A percentile compares a stretch with the other conserved stretches of the same genome.
phyloP scores from a whole-genome alignment of 2,329 filamentous ascomycete genomes.

The Didymella sp. region DNA sequence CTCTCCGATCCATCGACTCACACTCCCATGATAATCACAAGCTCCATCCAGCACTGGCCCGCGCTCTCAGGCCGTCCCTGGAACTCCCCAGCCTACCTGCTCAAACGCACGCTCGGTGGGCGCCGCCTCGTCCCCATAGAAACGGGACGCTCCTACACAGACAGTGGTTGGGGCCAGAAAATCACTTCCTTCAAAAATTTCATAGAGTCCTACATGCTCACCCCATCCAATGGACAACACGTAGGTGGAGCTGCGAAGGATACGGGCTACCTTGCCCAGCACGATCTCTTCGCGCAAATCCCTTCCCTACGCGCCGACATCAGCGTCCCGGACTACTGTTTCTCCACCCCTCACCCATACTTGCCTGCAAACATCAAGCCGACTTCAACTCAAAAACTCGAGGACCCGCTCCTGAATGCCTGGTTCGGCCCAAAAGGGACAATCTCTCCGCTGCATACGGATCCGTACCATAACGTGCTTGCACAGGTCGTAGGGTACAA shows the following conservation, averaged over 20 bases:
- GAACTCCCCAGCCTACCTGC: conserved; percentile 75
- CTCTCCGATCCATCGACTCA: conserved; percentile 31
- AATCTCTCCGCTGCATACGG: conserved; percentile 91
- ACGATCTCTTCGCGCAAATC: conserved; percentile 84
- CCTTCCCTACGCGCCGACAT: conserved; percentile 79
- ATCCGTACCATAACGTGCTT: conserved; percentile 92
- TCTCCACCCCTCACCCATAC: conserved; percentile 61
- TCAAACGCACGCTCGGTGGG: conserved; percentile 76
- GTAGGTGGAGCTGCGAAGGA: not conserved
- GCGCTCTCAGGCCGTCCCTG: conserved; percentile 74
- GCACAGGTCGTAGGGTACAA: conserved; percentile 89
- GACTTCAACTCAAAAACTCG: conserved; percentile 33
- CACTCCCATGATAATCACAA: conserved; percentile 72
- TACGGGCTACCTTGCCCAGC: conserved; percentile 89
- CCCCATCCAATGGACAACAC: not conserved
- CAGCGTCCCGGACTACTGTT: conserved; percentile 82
- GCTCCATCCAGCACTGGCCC: conserved; percentile 75
- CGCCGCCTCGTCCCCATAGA: conserved; percentile 85
- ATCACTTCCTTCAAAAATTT: conserved; percentile 79
- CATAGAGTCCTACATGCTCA: conserved; percentile 65
- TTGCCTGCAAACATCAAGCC: conserved; percentile 28
- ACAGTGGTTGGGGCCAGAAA: conserved; percentile 81
- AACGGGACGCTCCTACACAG: conserved; percentile 85
- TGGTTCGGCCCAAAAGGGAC: conserved; percentile 92
- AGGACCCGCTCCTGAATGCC: conserved; percentile 77